Conservation (phyloP, 306 rosid genomes). For the Lotus japonicus region DNA sequence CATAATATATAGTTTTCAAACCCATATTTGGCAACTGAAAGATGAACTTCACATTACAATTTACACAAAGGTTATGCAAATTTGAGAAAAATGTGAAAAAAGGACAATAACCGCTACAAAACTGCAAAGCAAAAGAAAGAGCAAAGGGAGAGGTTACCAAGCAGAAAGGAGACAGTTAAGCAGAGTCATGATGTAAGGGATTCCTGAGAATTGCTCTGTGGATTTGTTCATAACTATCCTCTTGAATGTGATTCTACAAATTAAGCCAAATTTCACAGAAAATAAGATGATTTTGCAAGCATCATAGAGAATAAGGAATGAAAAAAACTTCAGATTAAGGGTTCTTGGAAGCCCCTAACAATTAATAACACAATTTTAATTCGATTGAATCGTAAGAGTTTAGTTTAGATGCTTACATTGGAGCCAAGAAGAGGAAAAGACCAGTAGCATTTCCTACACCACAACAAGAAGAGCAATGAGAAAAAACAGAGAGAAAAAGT, state of each 20-base stretch:
- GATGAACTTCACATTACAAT: too few relatives aligned
- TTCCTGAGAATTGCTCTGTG: constrained; percentile 74
- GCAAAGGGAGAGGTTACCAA: constrained; percentile 62
- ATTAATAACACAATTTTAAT: too few relatives aligned
- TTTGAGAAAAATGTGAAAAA: too few relatives aligned
- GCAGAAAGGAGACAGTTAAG: constrained; percentile 89
- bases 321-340: too few relatives aligned
- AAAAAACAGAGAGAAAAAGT: background rate
- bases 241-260: constrained; percentile 64
- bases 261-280: background rate
- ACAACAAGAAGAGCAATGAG: background rate
- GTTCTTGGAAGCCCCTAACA: too few relatives aligned
- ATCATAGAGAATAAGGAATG: too few relatives aligned
- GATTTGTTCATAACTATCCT: constrained; percentile 45
- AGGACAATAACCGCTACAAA: too few relatives aligned
- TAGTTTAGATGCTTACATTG: constrained; percentile 50
- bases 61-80: too few relatives aligned
- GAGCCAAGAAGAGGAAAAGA: constrained; percentile 84
- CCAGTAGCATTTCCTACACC: constrained; percentile 70
- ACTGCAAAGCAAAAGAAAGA: background rate
- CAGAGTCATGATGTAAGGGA: constrained; percentile 79
- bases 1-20: too few relatives aligned
- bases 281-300: background rate
- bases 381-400: too few relatives aligned
- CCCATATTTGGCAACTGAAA: too few relatives aligned